Evolutionary conservation across 306 rosid genomes (phyloP), one percentile per base, ranked within the genome.

Genomic region (Begonia peltatifolia): DNA sequence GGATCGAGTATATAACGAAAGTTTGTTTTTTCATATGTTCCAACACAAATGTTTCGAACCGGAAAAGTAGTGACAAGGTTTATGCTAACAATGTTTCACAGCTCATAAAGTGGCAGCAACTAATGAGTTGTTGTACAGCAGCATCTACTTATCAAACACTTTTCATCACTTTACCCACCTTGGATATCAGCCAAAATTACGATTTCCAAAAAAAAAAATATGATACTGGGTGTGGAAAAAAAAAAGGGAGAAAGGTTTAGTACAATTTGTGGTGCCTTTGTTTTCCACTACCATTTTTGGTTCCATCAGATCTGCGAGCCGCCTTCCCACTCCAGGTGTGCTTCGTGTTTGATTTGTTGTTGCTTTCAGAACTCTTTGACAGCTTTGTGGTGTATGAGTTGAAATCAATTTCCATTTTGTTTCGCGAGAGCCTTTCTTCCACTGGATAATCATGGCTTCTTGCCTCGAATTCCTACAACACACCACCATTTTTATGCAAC

Each of bases 351-450:
- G 68, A 18, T 46, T 63, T 76, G 42, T 74, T 79, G 74, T 71
- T 64, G 67, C 81, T 75, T n/a, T 83, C 94, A 16, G 99, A 86
- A 72, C 88, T 90, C 56, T 64, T 77, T 65, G 96, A 80, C 62
- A 80, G 53, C 54, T 71, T 84, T 38, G 64, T 48, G 44, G 35
- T 48, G 14, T 22, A 67, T 18, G 76, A 58, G 46, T 57, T 36
- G 18, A 73, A 77, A 47, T 78, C 79, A 8, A 64, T 49, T 65
- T 71, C 78, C 47, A 41, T 49, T 14, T 74, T 76, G 43, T 74
- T 72, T 22, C 43, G 71, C 10, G 83, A 71, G 60, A 75, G 57
- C 60, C 71, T 56, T 58, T 80, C 86, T 47, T 69, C 76, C 48
- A 47, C 70, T 22, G 73, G 61, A 65, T 84, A 77, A 38, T 67